Base-by-base conservation (phyloP, 2,329 filamentous ascomycete species). In the Aureobasidium pullulans region DNA sequence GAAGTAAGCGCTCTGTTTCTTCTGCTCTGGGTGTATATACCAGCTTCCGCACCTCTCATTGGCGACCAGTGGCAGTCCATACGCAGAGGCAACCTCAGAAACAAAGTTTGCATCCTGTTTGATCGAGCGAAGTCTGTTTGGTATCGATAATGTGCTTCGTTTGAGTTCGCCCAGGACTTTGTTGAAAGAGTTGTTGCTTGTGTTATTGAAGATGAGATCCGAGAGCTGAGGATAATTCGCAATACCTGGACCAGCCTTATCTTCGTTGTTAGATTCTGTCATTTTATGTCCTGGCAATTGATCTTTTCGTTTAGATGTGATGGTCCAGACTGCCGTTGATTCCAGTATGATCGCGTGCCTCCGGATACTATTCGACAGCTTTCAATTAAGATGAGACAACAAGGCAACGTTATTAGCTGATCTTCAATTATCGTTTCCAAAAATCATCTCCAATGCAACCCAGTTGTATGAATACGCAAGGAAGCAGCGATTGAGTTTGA, bases 31-130 rank as follows among this genome's bases (percentile, higher is more conserved):
- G 2, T 76, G 74, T 29, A 97, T 88, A 71, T 97, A 97, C 94
- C 94, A 99, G 73, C 89, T 93, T 0, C 94, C 94, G 71, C 94
- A 97, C 61, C 94, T 83, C 77, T 97, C 92, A 70, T 99, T 99
- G 32, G 93, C 91, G 13, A 97, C 79, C 1, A 97, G 77, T 0
- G 91, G 90, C 1, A 93, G 77, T 3, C 67, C 64, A 65, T 79
- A 84, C 0, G 79, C 77, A 1, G 72, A 70, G 1, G 83, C 80
- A 0, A 90, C 85, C 7, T 76, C 70, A 28, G 76, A 72, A 23
- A 94, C 89, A 71, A 96, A 97, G 1, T 72, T 71, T 8, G 90
- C 86, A 72, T 97, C 94, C 31, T 81, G 75, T 61, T 80, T 77
- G 71, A 97, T 93, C 31, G 90, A 96, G 32, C 77, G 76, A 11